Conservation (phyloP, 441 rosid species). For the Viola pubescens region DNA sequence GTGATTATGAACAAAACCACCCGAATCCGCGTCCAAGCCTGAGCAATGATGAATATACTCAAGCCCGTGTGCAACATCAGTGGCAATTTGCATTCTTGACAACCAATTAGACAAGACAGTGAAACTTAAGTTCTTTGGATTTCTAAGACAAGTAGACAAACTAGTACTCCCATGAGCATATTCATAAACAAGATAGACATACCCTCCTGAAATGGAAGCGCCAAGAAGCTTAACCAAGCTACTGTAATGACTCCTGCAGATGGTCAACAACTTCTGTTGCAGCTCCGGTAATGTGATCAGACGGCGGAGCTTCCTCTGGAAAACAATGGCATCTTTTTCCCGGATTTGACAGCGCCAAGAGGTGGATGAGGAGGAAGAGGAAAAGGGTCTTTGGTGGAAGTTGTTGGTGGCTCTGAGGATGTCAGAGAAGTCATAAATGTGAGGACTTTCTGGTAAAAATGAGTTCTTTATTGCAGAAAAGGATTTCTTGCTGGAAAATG, state of each 20-base stretch:
- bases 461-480: constrained; percentile 49
- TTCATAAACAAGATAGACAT: constrained; percentile 59
- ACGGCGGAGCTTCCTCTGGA: constrained; percentile 54
- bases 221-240: constrained; percentile 66
- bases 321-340: constrained; percentile 46
- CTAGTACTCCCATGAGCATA: constrained; percentile 42
- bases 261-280: constrained; percentile 37
- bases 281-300: constrained; percentile 34
- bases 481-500: constrained; percentile 31
- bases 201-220: constrained; percentile 52
- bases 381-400: constrained; percentile 50
- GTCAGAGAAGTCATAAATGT: constrained; percentile 60
- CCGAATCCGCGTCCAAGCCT: constrained; percentile 28
- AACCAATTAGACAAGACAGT: constrained; percentile 64
- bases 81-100: constrained; percentile 65
- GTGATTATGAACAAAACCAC: constrained; percentile 56
- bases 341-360: constrained; percentile 74
- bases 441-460: constrained; percentile 50
- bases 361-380: constrained; percentile 51
- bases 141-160: constrained; percentile 56
- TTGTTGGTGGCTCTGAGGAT: constrained; percentile 69
- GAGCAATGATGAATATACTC: constrained; percentile 75
- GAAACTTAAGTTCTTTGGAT: constrained; percentile 49
- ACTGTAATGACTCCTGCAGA: constrained; percentile 66
- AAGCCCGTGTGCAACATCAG: constrained; percentile 82